Conservation (phyloP, 305 asterid genomes). For the Plantago coronopus region DNA sequence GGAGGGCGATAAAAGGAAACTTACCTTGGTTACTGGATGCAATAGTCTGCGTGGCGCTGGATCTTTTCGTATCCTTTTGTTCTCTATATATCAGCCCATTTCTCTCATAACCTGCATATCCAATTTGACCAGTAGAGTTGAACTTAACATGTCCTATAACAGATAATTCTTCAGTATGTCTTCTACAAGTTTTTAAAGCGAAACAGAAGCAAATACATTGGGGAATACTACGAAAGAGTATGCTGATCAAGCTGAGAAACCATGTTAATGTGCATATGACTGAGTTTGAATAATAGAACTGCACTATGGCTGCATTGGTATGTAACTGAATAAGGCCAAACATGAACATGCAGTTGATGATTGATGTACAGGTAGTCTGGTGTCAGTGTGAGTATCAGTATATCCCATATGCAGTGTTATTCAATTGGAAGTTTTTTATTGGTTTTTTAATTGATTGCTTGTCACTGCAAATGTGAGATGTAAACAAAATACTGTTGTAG, state of each 20-base stretch:
- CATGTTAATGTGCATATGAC: background rate
- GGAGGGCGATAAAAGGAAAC: slow-evolving; percentile 37
- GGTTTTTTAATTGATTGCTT: too few relatives aligned
- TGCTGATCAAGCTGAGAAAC: slow-evolving; percentile 25
- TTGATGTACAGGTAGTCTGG: too few relatives aligned
- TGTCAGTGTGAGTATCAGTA: too few relatives aligned
- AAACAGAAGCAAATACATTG: slow-evolving; percentile 20
- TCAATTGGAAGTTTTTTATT: too few relatives aligned
- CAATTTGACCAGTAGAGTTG: slow-evolving; percentile 10
- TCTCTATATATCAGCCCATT: background rate
- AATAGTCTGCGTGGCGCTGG: slow-evolving; percentile 38
- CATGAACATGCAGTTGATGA: background rate
- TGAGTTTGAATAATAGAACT: background rate
- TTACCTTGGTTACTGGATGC: slow-evolving; percentile 55
- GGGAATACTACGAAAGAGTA: slow-evolving; percentile 18
- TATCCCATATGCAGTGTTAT: too few relatives aligned
- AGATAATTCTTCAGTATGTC: slow-evolving; percentile 42
- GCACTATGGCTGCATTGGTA: background rate
- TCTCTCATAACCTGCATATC: background rate
- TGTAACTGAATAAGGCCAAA: background rate
- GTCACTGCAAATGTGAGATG: too few relatives aligned
- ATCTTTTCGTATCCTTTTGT: slow-evolving; percentile 42
- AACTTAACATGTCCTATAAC: slow-evolving; percentile 15
- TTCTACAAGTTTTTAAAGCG: slow-evolving; percentile 32
- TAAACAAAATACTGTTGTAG: too few relatives aligned